phyloP scores from a whole-genome alignment of 1,284 basidiomycete species.

The Heterobasidion parviporum region DNA sequence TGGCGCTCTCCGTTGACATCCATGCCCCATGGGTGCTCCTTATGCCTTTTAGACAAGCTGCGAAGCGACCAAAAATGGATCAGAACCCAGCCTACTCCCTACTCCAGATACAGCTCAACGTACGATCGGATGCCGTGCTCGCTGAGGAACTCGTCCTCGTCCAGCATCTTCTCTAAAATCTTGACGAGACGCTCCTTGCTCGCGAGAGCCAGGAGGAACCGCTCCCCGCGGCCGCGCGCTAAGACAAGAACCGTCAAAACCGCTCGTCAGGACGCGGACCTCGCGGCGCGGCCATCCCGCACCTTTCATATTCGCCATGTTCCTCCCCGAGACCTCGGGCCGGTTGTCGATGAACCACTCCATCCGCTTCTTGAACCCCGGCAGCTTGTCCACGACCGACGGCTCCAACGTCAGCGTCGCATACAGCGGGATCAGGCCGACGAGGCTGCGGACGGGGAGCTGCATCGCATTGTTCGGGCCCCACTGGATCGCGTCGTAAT shows the following conservation, averaged over 20 bases:
- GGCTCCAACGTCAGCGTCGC: conserved; percentile 94
- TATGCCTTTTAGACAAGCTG: conserved; percentile 83
- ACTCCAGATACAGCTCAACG: conserved; percentile 22
- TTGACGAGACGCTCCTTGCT: conserved; percentile 84
- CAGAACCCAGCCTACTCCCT: background rate
- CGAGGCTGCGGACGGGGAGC: conserved; percentile 86
- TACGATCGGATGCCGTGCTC: conserved; percentile 93
- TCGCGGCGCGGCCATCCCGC: conserved; percentile 6
- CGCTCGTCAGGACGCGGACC: background rate
- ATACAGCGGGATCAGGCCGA: conserved; percentile 93
- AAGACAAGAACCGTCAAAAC: conserved; percentile 5
- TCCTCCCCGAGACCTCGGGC: conserved; percentile 78
- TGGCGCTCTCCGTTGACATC: conserved; percentile 88
- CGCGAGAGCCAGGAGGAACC: conserved; percentile 83
- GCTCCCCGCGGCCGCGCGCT: conserved; percentile 79
- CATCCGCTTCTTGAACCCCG: conserved; percentile 96
- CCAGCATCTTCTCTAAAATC: conserved; percentile 94
- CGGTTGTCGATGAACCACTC: conserved; percentile 98
- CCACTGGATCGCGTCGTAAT: conserved; percentile 95
- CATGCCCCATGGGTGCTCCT: conserved; percentile 92
- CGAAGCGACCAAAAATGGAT: background rate
- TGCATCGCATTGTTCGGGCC: conserved; percentile 82
- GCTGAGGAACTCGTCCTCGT: conserved; percentile 93
- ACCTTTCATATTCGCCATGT: conserved; percentile 97
- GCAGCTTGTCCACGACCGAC: conserved; percentile 80